These are phyloP conservation scores for Dryas integrifolia DNA, from an alignment of 331 rosid genomes.

Conservation along the genomic window DNA sequence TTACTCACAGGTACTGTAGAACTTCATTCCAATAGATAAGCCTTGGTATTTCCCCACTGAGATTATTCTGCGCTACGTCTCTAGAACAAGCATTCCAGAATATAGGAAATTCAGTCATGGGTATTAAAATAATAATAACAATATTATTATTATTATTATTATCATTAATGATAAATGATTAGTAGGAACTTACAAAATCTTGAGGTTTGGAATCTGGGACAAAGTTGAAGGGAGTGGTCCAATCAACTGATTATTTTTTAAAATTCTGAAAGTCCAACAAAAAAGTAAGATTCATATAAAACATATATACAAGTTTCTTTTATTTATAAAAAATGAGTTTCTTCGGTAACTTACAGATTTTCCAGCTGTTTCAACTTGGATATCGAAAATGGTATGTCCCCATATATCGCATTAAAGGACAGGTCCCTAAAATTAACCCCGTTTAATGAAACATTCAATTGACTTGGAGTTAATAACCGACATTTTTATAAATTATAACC, in stretches of 20 bases:
- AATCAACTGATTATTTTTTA: slow-evolving; percentile 75
- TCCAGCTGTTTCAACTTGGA: slow-evolving; percentile 91
- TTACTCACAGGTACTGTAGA: slow-evolving; percentile 88
- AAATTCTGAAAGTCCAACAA: slow-evolving; percentile 40
- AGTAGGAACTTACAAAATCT: slow-evolving; percentile 61
- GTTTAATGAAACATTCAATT: not conserved
- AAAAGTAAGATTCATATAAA: not conserved
- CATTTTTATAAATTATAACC: not conserved
- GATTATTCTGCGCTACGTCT: slow-evolving; percentile 88
- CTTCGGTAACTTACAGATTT: slow-evolving; percentile 57
- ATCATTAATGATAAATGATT: not conserved
- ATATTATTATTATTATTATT: not conserved
- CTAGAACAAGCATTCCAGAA: slow-evolving; percentile 34
- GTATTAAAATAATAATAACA: not conserved
- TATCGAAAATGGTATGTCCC: slow-evolving; percentile 92
- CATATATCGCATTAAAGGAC: slow-evolving; percentile 74
- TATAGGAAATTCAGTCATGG: slow-evolving; percentile 4
- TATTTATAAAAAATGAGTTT: not conserved
- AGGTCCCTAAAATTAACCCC: slow-evolving; percentile 57
- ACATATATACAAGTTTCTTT: not conserved
- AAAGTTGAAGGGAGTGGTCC: slow-evolving; percentile 96
- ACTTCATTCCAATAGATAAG: slow-evolving; percentile 98
- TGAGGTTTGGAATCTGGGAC: slow-evolving; percentile 97
- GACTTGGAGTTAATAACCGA: not conserved
- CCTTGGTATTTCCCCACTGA: slow-evolving; percentile 91